Percentiles rank a stretch among this genome's conserved stretches.
Evolutionary conservation across 441 rosid genomes (phyloP).

Genomic region (Populus hybrid): DNA sequence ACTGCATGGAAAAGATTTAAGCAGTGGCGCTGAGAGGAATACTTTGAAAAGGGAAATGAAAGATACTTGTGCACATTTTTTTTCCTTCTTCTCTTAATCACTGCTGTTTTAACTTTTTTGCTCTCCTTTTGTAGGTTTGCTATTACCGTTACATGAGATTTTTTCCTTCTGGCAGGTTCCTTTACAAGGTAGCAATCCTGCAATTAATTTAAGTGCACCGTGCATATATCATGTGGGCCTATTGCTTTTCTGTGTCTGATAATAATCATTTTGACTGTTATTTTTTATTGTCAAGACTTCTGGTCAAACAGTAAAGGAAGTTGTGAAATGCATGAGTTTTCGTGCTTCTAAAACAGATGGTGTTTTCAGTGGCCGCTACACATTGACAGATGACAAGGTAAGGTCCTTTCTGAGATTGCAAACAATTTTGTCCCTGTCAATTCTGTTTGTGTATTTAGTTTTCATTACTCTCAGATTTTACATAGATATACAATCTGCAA

Average conservation of each 20-base stretch:
- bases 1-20: not conserved
- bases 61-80: not conserved
- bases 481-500: conserved; percentile 2
- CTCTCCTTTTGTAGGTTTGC: conserved; percentile 59
- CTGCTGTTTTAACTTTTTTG: conserved; percentile 7
- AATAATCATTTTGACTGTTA: conserved; percentile 4
- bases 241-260: conserved; percentile 8
- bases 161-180: conserved; percentile 85
- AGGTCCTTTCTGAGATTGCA: conserved; percentile 8
- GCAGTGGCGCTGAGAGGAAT: not conserved
- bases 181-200: conserved; percentile 64
- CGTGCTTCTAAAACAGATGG: conserved; percentile 52
- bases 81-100: not conserved
- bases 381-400: conserved; percentile 79
- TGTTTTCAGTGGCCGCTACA: conserved; percentile 69
- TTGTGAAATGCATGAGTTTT: conserved; percentile 68
- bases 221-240: not conserved
- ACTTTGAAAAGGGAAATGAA: not conserved
- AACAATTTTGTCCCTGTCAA: not conserved
- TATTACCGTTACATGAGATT: conserved; percentile 83
- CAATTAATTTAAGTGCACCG: not conserved
- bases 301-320: conserved; percentile 79
- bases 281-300: conserved; percentile 53
- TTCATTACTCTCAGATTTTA: conserved; percentile 3
- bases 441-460: not conserved